Base-by-base conservation (phyloP, 495 filamentous ascomycete species). In the Bacidia gigantensis region DNA sequence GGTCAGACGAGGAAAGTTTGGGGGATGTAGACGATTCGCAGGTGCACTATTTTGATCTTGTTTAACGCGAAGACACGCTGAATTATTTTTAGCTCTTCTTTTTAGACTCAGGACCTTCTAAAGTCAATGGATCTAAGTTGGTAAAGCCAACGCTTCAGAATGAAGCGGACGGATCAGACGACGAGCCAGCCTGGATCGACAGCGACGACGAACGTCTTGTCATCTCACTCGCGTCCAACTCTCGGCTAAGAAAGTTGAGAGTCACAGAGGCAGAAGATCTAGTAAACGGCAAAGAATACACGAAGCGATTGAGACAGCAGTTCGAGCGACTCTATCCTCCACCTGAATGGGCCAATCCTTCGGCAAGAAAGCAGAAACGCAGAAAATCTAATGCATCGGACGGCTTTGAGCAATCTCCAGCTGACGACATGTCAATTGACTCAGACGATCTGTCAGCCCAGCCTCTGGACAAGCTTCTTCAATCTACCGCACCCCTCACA, bases 141-240 rank as follows among this genome's bases (percentile, higher is more conserved):
- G 62, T 73, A 11, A 58, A 62, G 2, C 59, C 62, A 44, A 64
- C 58, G 3, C 67, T 63, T 2, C 60, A 72, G n/a, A 58, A 62
- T 5, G 66, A 69, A 26, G 59, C 66, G 20, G 61, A 63, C 1
- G 62, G 64, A 22, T 63, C 68, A 11, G 65, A 65, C 0, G 59
- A 64, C 1, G 64, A 61, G 21, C 65, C 85, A 11, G 83, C 86
- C 12, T 98, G 92, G 92, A 79, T 87, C 57, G 92, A 98, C 67
- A 95, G 89, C 66, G 92, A 97, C 58, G 92, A 98, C 59, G 92
- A 98, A 62, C 78, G 83, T 38, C 69, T 95, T 47, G 77, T 78
- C 18, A 72, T 98, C 44, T 95, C 89, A 2, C 75, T 98, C 11
- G 84, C 84, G 10, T 73, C 79, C 39, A 78, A 81, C 40, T 73